Evolutionary conservation across 169 alveolate species (phyloP).

Genomic region (Eimeria praecox): DNA sequence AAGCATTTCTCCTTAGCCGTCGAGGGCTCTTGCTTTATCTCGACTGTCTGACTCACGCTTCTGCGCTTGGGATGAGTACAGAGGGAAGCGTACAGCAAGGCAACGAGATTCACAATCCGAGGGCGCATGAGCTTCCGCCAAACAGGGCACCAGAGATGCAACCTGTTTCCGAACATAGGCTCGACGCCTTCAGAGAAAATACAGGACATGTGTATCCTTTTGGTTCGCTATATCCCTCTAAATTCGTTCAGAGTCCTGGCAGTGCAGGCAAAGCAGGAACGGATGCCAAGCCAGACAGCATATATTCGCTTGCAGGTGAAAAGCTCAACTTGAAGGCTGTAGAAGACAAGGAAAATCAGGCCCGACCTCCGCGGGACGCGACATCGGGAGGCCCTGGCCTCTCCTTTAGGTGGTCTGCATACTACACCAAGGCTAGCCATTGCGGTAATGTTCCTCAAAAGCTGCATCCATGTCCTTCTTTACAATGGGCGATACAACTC

Average conservation of each 20-base stretch:
- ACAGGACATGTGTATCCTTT: neutral
- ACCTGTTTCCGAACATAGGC: neutral
- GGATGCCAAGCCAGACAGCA: neutral
- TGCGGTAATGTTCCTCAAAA: conserved; percentile 25
- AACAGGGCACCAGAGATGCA: neutral
- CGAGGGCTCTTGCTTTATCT: conserved; percentile 32
- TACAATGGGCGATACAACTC: conserved; percentile 43
- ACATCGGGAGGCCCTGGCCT: neutral
- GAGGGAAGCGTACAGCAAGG: neutral
- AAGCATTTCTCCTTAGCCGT: neutral
- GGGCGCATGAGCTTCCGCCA: neutral
- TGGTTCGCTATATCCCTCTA: neutral
- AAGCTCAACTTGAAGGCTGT: neutral
- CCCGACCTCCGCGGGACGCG: neutral
- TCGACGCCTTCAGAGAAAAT: neutral
- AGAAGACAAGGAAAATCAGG: neutral
- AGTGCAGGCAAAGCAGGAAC: neutral
- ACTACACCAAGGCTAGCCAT: conserved; percentile 48
- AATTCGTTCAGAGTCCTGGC: neutral
- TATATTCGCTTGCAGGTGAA: neutral
- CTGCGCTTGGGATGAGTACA: conserved; percentile 6
- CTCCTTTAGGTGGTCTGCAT: neutral
- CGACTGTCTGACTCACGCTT: conserved; percentile 40
- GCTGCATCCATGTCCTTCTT: conserved; percentile 62
- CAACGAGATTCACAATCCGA: neutral